These are phyloP conservation scores for Trichoderma sp. DNA, from an alignment of 2,329 filamentous ascomycete species.

Conservation along the genomic window DNA sequence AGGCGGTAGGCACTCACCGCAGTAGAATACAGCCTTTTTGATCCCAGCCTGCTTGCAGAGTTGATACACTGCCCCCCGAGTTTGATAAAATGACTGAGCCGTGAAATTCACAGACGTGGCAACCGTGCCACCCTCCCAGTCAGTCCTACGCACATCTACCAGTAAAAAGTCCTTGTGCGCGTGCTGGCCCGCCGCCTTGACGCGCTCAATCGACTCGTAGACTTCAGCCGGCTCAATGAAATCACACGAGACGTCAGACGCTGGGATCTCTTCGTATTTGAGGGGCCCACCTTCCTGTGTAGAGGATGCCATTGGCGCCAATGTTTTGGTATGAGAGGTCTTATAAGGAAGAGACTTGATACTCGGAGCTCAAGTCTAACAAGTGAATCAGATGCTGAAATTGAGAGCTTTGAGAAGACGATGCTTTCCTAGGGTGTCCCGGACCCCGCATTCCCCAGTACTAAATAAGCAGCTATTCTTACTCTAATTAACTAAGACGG, in stretches of 20 bases:
- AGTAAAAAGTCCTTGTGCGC: constrained; percentile 45
- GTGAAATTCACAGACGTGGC: constrained; percentile 59
- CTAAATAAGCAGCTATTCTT: background rate
- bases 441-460: constrained; percentile 13
- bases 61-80: constrained; percentile 49
- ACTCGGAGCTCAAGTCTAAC: background rate
- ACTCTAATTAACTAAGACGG: background rate
- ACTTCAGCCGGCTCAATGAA: constrained; percentile 45
- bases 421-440: background rate
- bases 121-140: constrained; percentile 63
- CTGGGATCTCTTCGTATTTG: constrained; percentile 35
- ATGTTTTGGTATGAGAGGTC: background rate
- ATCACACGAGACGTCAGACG: constrained; percentile 43
- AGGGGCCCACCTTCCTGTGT: background rate
- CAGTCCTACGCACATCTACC: constrained; percentile 55
- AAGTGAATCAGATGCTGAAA: background rate
- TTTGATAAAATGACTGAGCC: constrained; percentile 56
- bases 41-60: constrained; percentile 53
- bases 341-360: background rate
- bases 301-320: background rate
- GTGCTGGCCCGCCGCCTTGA: constrained; percentile 33
- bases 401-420: background rate
- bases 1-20: constrained; percentile 42
- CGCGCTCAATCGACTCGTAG: constrained; percentile 41
- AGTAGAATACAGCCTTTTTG: constrained; percentile 56